Base-by-base conservation (phyloP, 257 asterid species). In the Anisodus acutangulus region DNA sequence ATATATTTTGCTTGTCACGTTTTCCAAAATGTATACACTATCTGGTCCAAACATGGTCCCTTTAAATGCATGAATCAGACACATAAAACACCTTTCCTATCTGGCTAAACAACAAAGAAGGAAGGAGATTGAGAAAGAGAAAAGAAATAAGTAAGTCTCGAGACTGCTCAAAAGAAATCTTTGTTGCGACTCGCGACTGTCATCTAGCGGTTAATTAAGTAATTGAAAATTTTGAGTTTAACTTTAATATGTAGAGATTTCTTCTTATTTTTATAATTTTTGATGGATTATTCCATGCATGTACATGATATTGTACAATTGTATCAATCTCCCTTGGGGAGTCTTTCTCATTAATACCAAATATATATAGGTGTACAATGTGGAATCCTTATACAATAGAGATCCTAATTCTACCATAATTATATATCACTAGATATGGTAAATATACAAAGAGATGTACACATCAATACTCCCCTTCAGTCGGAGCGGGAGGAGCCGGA, bases 81-180 rank as follows among this genome's bases (percentile, higher is more conserved):
- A 22, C 26, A 13, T 13, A 35, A 67, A 67, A 16, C 7, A 12
- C 47, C n/a, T 26, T 31, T 66, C 72, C 47, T 35, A 66, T 35
- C 9, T 26, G 35, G 76, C 76, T 67, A 35, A 67, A 37, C 51
- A 67, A 67, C 51, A 67, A 67, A 67, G 22, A 67, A 67, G 76
- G 76, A 67, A 67, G 47, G 49, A 67, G 74, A 67, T 67, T 67
- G 57, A 43, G 26, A 71, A 70, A 71, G 58, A 71, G 13, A 45
- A 71, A 43, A 16, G 79, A 70, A 63, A 22, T 22, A 22, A 22
- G 26, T 10, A 10, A 16, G 26, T 22, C 26, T n/a, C 26, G 26
- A 69, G 54, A 8, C 5, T 17, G 54, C 54, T 69, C 11, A 1
- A 41, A 41, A 69, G 41, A 7, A 1, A 39, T 41, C 45, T 69